Percentiles rank a stretch among this genome's conserved stretches.
These are phyloP conservation scores for Tulasnella sp. DNA, from an alignment of 768 basidiomycete genomes.

Conservation along the genomic window DNA sequence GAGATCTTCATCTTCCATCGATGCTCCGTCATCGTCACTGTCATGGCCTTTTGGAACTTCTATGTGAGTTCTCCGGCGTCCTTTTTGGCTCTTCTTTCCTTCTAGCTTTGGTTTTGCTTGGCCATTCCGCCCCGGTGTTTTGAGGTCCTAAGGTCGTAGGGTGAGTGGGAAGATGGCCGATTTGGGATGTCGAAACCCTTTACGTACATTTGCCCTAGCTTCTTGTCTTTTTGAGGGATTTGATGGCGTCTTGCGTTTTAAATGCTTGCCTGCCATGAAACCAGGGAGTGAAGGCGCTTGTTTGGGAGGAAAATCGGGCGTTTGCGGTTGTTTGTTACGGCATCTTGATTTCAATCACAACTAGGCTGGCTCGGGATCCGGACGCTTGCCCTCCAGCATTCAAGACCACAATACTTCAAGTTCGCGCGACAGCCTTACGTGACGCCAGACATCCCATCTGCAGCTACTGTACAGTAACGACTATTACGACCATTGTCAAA, in stretches of 20 bases:
- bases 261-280: background rate
- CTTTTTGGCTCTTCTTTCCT: constrained; percentile 18
- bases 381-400: too few relatives aligned
- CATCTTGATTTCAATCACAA: too few relatives aligned
- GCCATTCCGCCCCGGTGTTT: background rate
- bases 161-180: background rate
- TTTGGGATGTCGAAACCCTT: background rate
- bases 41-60: background rate
- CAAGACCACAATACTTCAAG: too few relatives aligned
- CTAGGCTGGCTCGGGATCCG: too few relatives aligned
- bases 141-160: background rate
- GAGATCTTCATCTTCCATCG: constrained; percentile 30
- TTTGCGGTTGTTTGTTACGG: background rate
- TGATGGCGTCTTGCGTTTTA: background rate
- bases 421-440: too few relatives aligned
- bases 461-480: too few relatives aligned
- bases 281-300: background rate
- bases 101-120: background rate
- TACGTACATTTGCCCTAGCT: background rate
- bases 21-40: background rate
- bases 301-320: background rate
- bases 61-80: constrained; percentile 4
- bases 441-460: too few relatives aligned
- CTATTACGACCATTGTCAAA: too few relatives aligned
- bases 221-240: background rate